Evolutionary conservation across 1,284 basidiomycete species (phyloP), one percentile per base, ranked within the genome.

Genomic region (Stereum hirsutum): DNA sequence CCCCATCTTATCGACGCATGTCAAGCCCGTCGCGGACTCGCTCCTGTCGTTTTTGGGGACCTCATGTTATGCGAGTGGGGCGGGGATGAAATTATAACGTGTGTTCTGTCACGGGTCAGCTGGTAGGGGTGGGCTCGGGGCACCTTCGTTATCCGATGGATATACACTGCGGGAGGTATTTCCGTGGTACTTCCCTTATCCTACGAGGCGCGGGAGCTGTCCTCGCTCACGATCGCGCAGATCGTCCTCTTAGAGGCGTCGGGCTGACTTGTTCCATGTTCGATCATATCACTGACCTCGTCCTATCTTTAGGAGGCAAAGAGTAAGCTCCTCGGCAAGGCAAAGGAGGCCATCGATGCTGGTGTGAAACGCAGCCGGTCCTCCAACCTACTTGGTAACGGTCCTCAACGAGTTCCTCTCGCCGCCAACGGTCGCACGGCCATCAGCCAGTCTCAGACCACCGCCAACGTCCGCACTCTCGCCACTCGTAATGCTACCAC

Each of bases 351-450:
- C 30, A 48, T 69, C 51, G 77, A 81, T 47, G 65, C 66, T 39
- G 71, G 69, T 42, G 49, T 77, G 50, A 87, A 87, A 55, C 78
- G 82, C 45, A 65, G 65, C 48, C 78, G 81, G 38, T 73, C 72
- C 11, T 61, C 69, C 4, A 81, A 81, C 14, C 65, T 80, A 43
- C 70, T 69, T 33, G 70, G 74, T 28, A 65, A 73, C 27, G 72
- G 69, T 36, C 61, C 70, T 38, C 82, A 83, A 58, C 79, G 84
- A 41, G 65, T 83, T 19, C 79, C 83, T 47, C 64, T 81, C 11
- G 78, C 74, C 42, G 75, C 82, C 34, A 68, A 68, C 33, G 61
- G 59, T 28, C 66, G 71, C 48, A 61, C 64, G 15, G 62, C 64
- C 26, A 60, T 62, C 48, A 20, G 4, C 6, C 33, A n/a, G 10